These are phyloP conservation scores for Torulaspora indica DNA, from an alignment of 805 yeast species.

Conservation along the genomic window DNA sequence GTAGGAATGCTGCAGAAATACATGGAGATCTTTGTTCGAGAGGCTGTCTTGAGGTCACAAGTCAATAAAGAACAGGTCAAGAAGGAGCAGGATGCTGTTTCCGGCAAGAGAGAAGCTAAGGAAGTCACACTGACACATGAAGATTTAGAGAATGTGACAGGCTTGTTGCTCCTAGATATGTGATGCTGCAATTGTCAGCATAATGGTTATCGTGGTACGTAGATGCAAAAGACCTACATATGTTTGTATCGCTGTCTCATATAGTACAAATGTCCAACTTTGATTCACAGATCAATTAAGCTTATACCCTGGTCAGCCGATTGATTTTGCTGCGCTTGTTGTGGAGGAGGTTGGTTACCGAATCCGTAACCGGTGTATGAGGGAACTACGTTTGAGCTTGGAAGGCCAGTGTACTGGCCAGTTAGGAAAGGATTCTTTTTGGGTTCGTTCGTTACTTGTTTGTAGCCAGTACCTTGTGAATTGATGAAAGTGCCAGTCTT, in stretches of 20 bases:
- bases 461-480: slow-evolving; percentile 82
- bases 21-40: slow-evolving; percentile 29
- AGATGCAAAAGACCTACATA: background rate
- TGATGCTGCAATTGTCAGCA: slow-evolving; percentile 3
- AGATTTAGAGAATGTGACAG: slow-evolving; percentile 33
- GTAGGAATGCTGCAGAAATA: slow-evolving; percentile 24
- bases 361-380: slow-evolving; percentile 92
- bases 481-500: slow-evolving; percentile 74
- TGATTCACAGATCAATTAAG: slow-evolving; percentile 28
- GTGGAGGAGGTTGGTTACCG: slow-evolving; percentile 50
- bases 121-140: slow-evolving; percentile 21
- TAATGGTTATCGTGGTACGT: background rate
- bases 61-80: slow-evolving; percentile 22
- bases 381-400: slow-evolving; percentile 63
- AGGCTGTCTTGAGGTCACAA: slow-evolving; percentile 29
- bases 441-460: slow-evolving; percentile 42
- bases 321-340: slow-evolving; percentile 29
- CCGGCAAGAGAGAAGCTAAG: background rate
- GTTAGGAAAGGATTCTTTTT: slow-evolving; percentile 44
- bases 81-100: background rate
- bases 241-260: slow-evolving; percentile 4
- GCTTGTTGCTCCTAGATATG: slow-evolving; percentile 33
- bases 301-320: slow-evolving; percentile 30
- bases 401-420: slow-evolving; percentile 69
- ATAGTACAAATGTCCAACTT: slow-evolving; percentile 8